Conservation (phyloP, 352 stramenopile genomes). For the Stephanocyclus meneghinianus region DNA sequence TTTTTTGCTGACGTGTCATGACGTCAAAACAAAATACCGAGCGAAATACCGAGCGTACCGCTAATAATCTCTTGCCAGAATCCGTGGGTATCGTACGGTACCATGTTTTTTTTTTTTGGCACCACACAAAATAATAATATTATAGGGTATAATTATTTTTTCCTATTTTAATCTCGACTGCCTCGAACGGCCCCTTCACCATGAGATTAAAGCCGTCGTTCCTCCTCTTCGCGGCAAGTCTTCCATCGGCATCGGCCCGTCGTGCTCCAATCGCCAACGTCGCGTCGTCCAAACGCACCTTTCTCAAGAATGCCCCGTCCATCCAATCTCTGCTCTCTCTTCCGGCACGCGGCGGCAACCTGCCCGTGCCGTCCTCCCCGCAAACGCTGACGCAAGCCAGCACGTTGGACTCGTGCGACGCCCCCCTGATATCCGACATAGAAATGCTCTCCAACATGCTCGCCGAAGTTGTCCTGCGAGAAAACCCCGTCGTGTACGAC, state of each 20-base stretch:
- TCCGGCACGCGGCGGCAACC: not conserved
- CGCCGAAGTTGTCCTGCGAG: constrained; percentile 60
- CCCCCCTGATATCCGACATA: constrained; percentile 62
- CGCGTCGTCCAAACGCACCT: constrained; percentile 1
- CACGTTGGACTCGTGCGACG: constrained; percentile 23
- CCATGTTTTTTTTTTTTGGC: too few relatives aligned
- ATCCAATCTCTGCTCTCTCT: not conserved
- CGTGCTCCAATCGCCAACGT: not conserved
- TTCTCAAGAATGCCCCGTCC: not conserved
- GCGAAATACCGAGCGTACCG: too few relatives aligned
- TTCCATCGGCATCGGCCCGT: constrained; percentile 6
- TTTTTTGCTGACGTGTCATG: too few relatives aligned
- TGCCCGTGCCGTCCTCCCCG: not conserved
- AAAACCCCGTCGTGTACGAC: constrained; percentile 65
- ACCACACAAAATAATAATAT: too few relatives aligned
- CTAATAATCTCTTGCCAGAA: too few relatives aligned
- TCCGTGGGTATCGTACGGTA: too few relatives aligned
- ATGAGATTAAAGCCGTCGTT: constrained; percentile 32
- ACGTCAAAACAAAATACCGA: too few relatives aligned
- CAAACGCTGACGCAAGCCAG: constrained; percentile 16
- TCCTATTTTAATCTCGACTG: not conserved
- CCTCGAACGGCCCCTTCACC: not conserved
- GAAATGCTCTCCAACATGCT: constrained; percentile 74
- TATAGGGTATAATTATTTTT: too few relatives aligned
- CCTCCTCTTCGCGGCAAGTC: constrained; percentile 8